phyloP scores from a whole-genome alignment of 768 basidiomycete genomes.

The Boletales sp. region DNA sequence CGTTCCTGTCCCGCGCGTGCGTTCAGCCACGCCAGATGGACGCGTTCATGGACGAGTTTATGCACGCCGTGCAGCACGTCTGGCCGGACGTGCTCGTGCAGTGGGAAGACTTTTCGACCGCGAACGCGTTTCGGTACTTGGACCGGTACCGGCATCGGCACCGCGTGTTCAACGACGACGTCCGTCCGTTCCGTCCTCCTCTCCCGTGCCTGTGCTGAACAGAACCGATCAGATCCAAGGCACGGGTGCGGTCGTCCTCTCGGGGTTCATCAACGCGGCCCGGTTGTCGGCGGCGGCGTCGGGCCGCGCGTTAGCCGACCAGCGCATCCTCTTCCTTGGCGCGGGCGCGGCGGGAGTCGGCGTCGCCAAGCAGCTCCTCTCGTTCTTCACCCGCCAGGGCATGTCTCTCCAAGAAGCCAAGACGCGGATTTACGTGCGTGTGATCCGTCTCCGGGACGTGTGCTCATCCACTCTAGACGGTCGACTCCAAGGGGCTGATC shows the following conservation, averaged over 20 bases:
- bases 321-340: slow-evolving; percentile 55
- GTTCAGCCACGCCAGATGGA: slow-evolving; percentile 45
- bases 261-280: slow-evolving; percentile 73
- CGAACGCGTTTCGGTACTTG: slow-evolving; percentile 74
- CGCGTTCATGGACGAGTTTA: slow-evolving; percentile 75
- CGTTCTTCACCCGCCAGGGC: slow-evolving; percentile 51
- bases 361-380: slow-evolving; percentile 48
- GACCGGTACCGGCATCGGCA: slow-evolving; percentile 56
- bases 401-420: slow-evolving; percentile 64
- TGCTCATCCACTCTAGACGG: slow-evolving; percentile 40
- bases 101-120: slow-evolving; percentile 75
- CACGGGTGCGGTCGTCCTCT: slow-evolving; percentile 73
- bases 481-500: slow-evolving; percentile 76
- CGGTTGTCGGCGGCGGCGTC: slow-evolving; percentile 50
- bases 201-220: not conserved
- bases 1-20: not conserved
- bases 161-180: slow-evolving; percentile 72
- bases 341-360: slow-evolving; percentile 54
- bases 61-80: slow-evolving; percentile 58
- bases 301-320: slow-evolving; percentile 41
- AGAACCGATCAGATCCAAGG: slow-evolving; percentile 54
- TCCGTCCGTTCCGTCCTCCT: slow-evolving; percentile 31
- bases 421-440: slow-evolving; percentile 59
- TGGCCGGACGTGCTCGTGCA: slow-evolving; percentile 71
- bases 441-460: not conserved